phyloP scores from a whole-genome alignment of 768 basidiomycete genomes.

The Naematelia encephala region DNA sequence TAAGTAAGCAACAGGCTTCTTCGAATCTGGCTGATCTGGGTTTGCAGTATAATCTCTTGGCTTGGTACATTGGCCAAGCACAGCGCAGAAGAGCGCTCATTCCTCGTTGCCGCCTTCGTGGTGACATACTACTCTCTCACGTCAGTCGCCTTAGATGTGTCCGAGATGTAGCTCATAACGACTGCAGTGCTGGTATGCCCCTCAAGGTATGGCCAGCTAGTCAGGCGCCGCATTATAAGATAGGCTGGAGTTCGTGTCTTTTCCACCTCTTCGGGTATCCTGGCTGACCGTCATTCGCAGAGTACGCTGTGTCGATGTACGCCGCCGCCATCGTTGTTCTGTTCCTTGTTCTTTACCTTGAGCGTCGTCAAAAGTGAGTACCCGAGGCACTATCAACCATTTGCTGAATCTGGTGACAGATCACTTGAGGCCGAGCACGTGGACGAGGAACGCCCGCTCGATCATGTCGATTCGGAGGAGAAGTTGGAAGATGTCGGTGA shows the following conservation, averaged over 20 bases:
- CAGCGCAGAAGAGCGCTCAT: slow-evolving; percentile 7
- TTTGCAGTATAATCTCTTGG: slow-evolving; percentile 5
- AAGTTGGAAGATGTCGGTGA: too few relatives aligned
- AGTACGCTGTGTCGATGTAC: slow-evolving; percentile 10
- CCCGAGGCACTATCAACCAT: too few relatives aligned
- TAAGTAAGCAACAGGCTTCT: background rate
- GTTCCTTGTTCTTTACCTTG: slow-evolving; percentile 1
- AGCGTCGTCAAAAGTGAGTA: slow-evolving; percentile 10
- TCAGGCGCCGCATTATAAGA: slow-evolving; percentile 11
- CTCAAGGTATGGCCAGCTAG: slow-evolving; percentile 7
- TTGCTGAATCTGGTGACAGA: too few relatives aligned
- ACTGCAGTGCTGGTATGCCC: slow-evolving; percentile 8
- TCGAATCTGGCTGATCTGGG: background rate
- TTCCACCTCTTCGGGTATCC: background rate
- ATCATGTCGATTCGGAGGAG: too few relatives aligned
- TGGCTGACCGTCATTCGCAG: background rate
- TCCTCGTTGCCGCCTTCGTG: slow-evolving; percentile 7
- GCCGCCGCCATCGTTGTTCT: background rate
- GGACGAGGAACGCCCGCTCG: too few relatives aligned
- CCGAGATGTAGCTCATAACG: background rate
- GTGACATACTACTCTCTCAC: slow-evolving; percentile 7
- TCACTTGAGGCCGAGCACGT: too few relatives aligned
- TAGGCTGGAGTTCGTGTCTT: slow-evolving; percentile 9
- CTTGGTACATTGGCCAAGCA: slow-evolving; percentile 5
- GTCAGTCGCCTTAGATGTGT: background rate